phyloP scores from a whole-genome alignment of 768 basidiomycete genomes.

The Lactarius quietus region DNA sequence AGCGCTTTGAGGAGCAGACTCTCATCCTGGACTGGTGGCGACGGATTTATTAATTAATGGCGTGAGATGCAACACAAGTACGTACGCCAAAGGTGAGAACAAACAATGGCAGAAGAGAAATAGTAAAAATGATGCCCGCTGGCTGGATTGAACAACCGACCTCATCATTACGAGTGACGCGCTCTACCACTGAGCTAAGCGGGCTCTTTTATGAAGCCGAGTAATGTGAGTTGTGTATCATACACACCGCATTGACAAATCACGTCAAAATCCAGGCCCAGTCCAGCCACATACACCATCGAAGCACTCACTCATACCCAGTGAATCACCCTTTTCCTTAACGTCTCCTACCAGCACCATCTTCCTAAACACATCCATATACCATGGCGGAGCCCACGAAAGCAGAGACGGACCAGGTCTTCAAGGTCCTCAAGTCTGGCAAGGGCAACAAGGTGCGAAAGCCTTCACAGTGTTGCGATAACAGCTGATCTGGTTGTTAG shows the following conservation, averaged over 20 bases:
- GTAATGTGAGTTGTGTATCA: not conserved
- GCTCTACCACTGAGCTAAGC: slow-evolving; percentile 34
- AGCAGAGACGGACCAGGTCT: slow-evolving; percentile 82
- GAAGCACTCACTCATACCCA: not conserved
- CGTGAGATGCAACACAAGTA: not conserved
- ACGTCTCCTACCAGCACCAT: not conserved
- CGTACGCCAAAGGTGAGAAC: not conserved
- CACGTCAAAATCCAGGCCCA: not conserved
- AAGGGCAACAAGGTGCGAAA: slow-evolving; percentile 79
- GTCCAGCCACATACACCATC: not conserved
- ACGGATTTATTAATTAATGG: not conserved
- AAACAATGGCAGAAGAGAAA: not conserved
- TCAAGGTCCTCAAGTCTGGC: slow-evolving; percentile 75
- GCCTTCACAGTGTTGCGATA: not conserved
- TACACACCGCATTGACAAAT: not conserved
- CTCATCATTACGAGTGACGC: slow-evolving; percentile 31
- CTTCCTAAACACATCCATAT: not conserved
- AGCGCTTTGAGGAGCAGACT: not conserved
- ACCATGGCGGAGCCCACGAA: slow-evolving; percentile 75
- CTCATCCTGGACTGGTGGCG: not conserved
- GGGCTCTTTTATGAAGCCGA: not conserved
- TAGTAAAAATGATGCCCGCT: slow-evolving; percentile 24
- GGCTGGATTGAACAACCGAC: slow-evolving; percentile 29
- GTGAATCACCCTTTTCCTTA: not conserved
- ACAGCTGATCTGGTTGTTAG: slow-evolving; percentile 36